Evolutionary conservation across 768 basidiomycete species (phyloP).

Genomic region (Kwoniella heveanensis): DNA sequence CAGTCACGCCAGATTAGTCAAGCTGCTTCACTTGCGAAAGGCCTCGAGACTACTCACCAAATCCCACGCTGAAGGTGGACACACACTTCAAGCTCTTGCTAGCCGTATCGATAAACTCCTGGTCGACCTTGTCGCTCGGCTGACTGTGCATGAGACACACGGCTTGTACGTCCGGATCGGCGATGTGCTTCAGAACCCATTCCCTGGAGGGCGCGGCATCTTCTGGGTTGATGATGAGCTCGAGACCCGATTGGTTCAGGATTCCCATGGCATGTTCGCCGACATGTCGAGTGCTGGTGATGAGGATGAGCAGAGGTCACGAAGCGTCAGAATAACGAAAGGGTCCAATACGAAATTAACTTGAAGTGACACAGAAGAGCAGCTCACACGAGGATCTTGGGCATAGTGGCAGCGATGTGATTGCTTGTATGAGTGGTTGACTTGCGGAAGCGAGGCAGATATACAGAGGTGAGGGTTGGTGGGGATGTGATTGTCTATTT

Average conservation of each 20-base stretch:
- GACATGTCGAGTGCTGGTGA: conserved; percentile 46
- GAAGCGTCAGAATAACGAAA: too few relatives aligned
- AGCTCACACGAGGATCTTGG: conserved; percentile 29
- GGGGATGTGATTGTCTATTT: neutral
- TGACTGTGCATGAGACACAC: conserved; percentile 30
- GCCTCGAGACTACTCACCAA: conserved; percentile 43
- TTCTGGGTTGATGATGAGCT: conserved; percentile 57
- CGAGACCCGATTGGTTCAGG: conserved; percentile 35
- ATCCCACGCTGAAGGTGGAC: conserved; percentile 70
- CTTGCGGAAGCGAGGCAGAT: too few relatives aligned
- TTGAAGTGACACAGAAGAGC: neutral
- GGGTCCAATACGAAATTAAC: neutral
- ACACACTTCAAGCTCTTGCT: conserved; percentile 66
- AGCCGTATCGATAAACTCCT: conserved; percentile 69
- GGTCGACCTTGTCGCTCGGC: conserved; percentile 64
- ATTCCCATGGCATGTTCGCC: conserved; percentile 46
- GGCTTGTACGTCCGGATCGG: conserved; percentile 29
- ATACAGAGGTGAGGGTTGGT: neutral
- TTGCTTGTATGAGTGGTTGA: too few relatives aligned
- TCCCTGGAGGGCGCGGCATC: conserved; percentile 58
- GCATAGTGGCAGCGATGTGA: conserved; percentile 15
- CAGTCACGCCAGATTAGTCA: conserved; percentile 1
- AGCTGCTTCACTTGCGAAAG: neutral
- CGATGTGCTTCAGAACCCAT: conserved; percentile 34
- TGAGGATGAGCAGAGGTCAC: too few relatives aligned